Evolutionary conservation across 192 early-diverging fungal genomes (phyloP), one percentile per base, ranked within the genome.

Genomic region (Rhizoclosmatium globosum): DNA sequence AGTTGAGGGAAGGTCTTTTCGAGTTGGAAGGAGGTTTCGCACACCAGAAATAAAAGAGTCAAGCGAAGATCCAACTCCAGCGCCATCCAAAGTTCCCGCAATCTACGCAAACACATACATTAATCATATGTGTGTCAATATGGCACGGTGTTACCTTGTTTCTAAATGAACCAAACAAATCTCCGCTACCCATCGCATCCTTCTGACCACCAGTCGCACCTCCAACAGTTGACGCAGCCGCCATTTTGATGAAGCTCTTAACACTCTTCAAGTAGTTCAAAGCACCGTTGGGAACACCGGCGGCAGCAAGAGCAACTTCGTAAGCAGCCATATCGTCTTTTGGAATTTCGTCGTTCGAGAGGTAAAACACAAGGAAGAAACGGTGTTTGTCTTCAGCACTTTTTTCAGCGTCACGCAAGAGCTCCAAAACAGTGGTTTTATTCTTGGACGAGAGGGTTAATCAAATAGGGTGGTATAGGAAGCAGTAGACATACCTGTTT

Each of bases 1-100:
- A 4, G 95, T 98, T 17, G 94, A 85, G 3, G 96, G 92, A 41
- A 97, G 82, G 80, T 99, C 95, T 83, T 95, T 96, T 62, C 92
- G 90, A 3, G 94, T 90, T 0, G 97, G 97, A 56, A 99, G 85
- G 64, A 99, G 88, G 82, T 98, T 99, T 82, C 96, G 95, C 17
- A 99, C 97, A 3, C 95, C 95, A 4, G 96, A 92, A 71, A 91
- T 85, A 31, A 91, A 71, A 68, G 79, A 83, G 42, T 89, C 87
- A 61, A 90, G 85, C 13, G 82, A 81, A 58, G 82, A 82, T 3
- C 82, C 56, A 2, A 89, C 84, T 41, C 85, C 88, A 21, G 85
- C 75, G 39, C 81, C 77, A 77, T 89, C 82, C 13, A 88, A 41
- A n/a, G 72, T 78, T 21, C 82, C 86, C 0, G 84, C 88, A 47